phyloP scores from a whole-genome alignment of 2,329 filamentous ascomycete species.

The Lecanoromycetidae sp. region DNA sequence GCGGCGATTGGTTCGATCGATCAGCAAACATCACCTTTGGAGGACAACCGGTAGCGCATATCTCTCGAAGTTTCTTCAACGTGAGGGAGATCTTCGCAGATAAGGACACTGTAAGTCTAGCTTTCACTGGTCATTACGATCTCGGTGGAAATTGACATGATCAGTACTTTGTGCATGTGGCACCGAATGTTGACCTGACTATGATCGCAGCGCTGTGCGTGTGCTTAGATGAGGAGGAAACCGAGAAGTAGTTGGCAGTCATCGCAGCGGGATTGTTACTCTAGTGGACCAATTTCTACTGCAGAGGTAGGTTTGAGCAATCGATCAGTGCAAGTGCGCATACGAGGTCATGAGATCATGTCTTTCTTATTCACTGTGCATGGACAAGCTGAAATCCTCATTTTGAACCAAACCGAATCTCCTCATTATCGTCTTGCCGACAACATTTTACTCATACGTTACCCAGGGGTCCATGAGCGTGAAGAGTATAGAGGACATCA shows the following conservation, averaged over 20 bases:
- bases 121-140: not conserved
- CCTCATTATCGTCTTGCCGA: too few species aligned
- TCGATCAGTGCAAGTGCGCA: too few species aligned
- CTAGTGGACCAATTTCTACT: too few species aligned
- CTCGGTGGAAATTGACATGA: not conserved
- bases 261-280: too few species aligned
- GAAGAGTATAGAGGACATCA: too few species aligned
- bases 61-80: constrained; percentile 48
- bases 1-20: constrained; percentile 49
- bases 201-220: constrained; percentile 56
- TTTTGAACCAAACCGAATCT: too few species aligned
- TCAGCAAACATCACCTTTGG: constrained; percentile 46
- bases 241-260: constrained; percentile 28
- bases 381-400: too few species aligned
- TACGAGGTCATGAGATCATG: too few species aligned
- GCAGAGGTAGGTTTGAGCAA: too few species aligned
- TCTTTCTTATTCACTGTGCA: too few species aligned
- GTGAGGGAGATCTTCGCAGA: constrained; percentile 45
- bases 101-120: constrained; percentile 43
- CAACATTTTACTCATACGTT: too few species aligned
- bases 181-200: constrained; percentile 53
- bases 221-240: constrained; percentile 54
- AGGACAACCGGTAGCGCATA: constrained; percentile 43
- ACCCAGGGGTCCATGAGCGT: too few species aligned
- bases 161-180: constrained; percentile 48